Percentiles rank a stretch among this genome's conserved stretches.
phyloP scores from a whole-genome alignment of 2,329 filamentous ascomycete species.

The Aspergillus sp. region DNA sequence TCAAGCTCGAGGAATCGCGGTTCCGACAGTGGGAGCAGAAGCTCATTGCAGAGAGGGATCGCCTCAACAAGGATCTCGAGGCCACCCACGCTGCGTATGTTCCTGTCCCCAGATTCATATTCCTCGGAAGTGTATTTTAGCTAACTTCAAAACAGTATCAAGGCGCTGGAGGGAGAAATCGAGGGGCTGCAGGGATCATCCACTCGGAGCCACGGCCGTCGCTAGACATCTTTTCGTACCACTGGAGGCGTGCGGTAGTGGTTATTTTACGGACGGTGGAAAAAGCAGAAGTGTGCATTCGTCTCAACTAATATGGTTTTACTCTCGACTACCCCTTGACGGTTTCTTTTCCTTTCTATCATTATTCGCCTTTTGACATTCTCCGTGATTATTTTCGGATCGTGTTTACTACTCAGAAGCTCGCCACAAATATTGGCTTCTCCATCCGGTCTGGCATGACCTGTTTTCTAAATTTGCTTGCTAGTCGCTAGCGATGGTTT shows the following conservation, averaged over 20 bases:
- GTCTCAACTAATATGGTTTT: constrained; percentile 32
- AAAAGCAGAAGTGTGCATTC: constrained; percentile 28
- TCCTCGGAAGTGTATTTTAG: neutral
- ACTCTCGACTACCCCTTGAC: constrained; percentile 37
- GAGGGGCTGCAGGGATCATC: constrained; percentile 89
- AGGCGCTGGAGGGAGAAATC: constrained; percentile 74
- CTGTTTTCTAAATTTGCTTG: constrained; percentile 35
- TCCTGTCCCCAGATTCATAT: neutral
- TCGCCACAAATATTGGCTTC: constrained; percentile 26
- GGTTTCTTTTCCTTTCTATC: constrained; percentile 17
- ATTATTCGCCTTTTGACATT: constrained; percentile 8
- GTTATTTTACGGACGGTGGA: constrained; percentile 27
- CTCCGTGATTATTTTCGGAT: constrained; percentile 24
- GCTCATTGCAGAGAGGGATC: constrained; percentile 96
- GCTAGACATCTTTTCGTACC: constrained; percentile 54
- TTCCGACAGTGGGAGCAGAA: constrained; percentile 99
- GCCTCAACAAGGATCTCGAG: constrained; percentile 99
- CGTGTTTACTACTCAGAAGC: constrained; percentile 32
- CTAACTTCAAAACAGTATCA: constrained; percentile 45
- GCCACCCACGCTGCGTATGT: constrained; percentile 80
- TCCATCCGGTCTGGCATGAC: constrained; percentile 22
- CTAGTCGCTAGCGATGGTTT: constrained; percentile 45
- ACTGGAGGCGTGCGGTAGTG: constrained; percentile 16
- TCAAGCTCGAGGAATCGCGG: constrained; percentile 99
- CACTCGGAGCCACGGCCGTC: constrained; percentile 88